Evolutionary conservation across 2,329 filamentous ascomycete genomes (phyloP).

Genomic region (Ophiostoma quercus): DNA sequence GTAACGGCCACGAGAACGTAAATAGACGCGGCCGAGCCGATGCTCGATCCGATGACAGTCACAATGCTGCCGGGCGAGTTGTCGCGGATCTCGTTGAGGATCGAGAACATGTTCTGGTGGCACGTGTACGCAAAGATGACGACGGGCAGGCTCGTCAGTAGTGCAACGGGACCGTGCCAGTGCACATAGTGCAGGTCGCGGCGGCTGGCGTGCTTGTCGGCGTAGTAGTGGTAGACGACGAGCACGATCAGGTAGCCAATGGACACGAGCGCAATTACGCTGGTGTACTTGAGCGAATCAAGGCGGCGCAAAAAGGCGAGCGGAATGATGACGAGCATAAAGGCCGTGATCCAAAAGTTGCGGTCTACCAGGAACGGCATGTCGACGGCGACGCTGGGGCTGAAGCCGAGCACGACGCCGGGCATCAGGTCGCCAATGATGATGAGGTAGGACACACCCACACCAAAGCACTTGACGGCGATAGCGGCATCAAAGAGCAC

Average conservation of each 20-base stretch:
- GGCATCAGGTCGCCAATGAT: constrained; percentile 99
- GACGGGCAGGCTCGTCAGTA: constrained; percentile 82
- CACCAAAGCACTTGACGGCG: constrained; percentile 95
- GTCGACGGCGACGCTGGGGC: constrained; percentile 49
- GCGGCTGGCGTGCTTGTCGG: constrained; percentile 68
- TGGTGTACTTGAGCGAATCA: constrained; percentile 96
- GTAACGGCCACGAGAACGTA: constrained; percentile 92
- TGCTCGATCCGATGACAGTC: constrained; percentile 73
- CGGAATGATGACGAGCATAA: constrained; percentile 94
- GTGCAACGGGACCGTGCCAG: constrained; percentile 73
- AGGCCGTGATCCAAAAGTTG: constrained; percentile 96
- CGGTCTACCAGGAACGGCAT: constrained; percentile 77
- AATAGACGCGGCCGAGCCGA: constrained; percentile 78
- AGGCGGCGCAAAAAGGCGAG: constrained; percentile 85
- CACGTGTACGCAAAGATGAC: constrained; percentile 99
- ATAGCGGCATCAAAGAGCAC: constrained; percentile 95
- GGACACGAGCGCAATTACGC: constrained; percentile 80
- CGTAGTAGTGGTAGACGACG: constrained; percentile 86
- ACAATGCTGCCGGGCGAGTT: constrained; percentile 73
- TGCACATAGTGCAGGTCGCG: constrained; percentile 67
- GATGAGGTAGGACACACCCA: constrained; percentile 94
- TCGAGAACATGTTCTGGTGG: constrained; percentile 99
- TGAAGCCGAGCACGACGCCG: constrained; percentile 77
- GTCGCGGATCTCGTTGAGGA: constrained; percentile 88
- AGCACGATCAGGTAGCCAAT: constrained; percentile 92